These are phyloP conservation scores for Sphenostylis stenocarpa DNA, from an alignment of 306 rosid genomes.

Conservation along the genomic window DNA sequence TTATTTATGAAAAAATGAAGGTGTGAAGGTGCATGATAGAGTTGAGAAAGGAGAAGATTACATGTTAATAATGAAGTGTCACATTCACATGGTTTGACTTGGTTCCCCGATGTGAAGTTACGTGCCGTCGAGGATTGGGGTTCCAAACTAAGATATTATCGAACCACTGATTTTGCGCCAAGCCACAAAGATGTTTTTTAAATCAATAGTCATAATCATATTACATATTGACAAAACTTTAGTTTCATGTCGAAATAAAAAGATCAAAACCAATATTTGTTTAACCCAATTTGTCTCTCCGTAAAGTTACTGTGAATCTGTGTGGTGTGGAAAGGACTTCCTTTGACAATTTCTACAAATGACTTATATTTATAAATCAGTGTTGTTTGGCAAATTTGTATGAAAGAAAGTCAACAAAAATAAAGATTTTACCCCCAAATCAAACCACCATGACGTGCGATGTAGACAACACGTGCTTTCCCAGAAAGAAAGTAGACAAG, in stretches of 20 bases:
- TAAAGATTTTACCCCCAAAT: not conserved
- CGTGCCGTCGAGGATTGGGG: constrained; percentile 70
- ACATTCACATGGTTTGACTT: constrained; percentile 51
- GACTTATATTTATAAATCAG: not conserved
- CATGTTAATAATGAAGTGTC: constrained; percentile 5
- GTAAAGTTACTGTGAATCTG: not conserved
- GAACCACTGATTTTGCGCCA: not conserved
- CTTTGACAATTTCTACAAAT: not conserved
- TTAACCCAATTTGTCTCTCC: not conserved
- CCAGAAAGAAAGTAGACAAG: not conserved
- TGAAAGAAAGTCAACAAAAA: not conserved
- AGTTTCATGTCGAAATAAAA: not conserved
- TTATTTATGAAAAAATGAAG: not conserved
- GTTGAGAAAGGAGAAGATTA: not conserved
- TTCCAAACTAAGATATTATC: constrained; percentile 38
- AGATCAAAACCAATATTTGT: not conserved
- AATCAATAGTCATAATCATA: not conserved
- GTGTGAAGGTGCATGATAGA: not conserved
- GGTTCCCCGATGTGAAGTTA: constrained; percentile 42
- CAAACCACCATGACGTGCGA: not conserved
- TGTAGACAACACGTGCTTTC: not conserved
- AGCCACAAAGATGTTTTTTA: not conserved
- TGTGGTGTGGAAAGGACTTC: not conserved
- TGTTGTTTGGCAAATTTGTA: not conserved
- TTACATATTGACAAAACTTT: not conserved